These are phyloP conservation scores for Sordariomycetes sp. DNA, from an alignment of 2,329 filamentous ascomycete species.

Conservation along the genomic window DNA sequence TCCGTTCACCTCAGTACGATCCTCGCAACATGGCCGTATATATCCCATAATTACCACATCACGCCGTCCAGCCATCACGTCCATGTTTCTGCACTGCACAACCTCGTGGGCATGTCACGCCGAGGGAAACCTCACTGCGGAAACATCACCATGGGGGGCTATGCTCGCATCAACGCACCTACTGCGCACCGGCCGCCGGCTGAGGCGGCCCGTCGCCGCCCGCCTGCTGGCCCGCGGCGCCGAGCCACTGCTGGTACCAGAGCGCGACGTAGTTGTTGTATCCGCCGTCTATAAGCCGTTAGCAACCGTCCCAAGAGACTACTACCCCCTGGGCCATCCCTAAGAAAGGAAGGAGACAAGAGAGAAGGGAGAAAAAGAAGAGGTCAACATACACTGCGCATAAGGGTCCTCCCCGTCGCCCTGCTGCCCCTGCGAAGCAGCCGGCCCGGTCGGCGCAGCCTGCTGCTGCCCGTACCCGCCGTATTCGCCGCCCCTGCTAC, in stretches of 20 bases:
- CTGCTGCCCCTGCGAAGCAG: constrained; percentile 12
- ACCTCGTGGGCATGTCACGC: too few relatives aligned
- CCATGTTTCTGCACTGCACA: too few relatives aligned
- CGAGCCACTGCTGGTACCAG: constrained; percentile 60
- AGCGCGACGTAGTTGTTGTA: constrained; percentile 69
- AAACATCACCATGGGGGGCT: too few relatives aligned
- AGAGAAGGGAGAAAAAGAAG: too few relatives aligned
- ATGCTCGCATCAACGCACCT: not conserved
- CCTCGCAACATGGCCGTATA: too few relatives aligned
- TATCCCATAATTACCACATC: too few relatives aligned
- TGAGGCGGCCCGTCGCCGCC: constrained; percentile 1
- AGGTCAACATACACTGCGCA: constrained; percentile 48
- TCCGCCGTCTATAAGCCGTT: constrained; percentile 50
- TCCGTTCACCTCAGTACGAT: too few relatives aligned
- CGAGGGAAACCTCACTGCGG: too few relatives aligned
- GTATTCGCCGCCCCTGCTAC: constrained; percentile 24
- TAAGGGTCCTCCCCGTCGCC: constrained; percentile 53
- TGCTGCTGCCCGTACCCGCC: constrained; percentile 24
- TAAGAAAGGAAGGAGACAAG: too few relatives aligned
- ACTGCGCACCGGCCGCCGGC: not conserved
- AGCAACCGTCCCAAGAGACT: constrained; percentile 8
- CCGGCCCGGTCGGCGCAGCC: constrained; percentile 8
- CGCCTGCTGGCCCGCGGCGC: constrained; percentile 22
- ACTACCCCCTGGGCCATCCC: too few relatives aligned
- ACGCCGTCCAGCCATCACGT: too few relatives aligned